A percentile compares a stretch with the other conserved stretches of the same genome.
Conservation (phyloP, 1,139 yeast genomes). For the Magnusiomyces paraingens region DNA sequence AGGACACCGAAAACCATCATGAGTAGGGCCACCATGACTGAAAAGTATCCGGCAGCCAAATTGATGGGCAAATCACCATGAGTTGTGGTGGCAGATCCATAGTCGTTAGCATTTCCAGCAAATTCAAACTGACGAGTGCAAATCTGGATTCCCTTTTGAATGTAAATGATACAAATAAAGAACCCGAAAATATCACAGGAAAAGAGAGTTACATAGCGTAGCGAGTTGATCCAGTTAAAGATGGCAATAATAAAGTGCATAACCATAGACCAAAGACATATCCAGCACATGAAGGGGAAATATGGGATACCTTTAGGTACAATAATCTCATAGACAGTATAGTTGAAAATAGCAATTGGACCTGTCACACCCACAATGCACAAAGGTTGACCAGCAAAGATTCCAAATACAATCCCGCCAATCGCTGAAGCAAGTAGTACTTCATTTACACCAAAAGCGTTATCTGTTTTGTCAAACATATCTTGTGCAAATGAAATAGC, state of each 20-base stretch:
- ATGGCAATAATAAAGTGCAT: slow-evolving; percentile 71
- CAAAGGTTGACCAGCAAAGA: slow-evolving; percentile 82
- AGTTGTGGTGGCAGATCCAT: neutral
- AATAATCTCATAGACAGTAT: slow-evolving; percentile 80
- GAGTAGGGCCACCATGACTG: slow-evolving; percentile 62
- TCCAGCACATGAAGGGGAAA: slow-evolving; percentile 95
- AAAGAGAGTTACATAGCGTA: slow-evolving; percentile 69
- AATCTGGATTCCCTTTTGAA: slow-evolving; percentile 86
- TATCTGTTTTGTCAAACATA: slow-evolving; percentile 81
- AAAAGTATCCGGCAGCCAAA: slow-evolving; percentile 69
- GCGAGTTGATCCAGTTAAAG: slow-evolving; percentile 59
- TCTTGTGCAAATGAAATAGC: slow-evolving; percentile 97
- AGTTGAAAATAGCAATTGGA: slow-evolving; percentile 85
- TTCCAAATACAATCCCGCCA: slow-evolving; percentile 85
- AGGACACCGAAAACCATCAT: slow-evolving; percentile 73
- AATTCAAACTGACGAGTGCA: slow-evolving; percentile 59
- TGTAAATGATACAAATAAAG: slow-evolving; percentile 82
- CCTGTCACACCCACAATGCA: slow-evolving; percentile 97
- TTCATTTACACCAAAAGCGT: slow-evolving; percentile 88
- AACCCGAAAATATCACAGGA: slow-evolving; percentile 94
- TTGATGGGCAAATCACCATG: slow-evolving; percentile 1
- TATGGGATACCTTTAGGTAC: slow-evolving; percentile 58
- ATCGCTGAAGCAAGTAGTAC: slow-evolving; percentile 75
- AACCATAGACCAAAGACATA: slow-evolving; percentile 84
- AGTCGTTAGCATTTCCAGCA: slow-evolving; percentile 16